phyloP scores from a whole-genome alignment of 768 basidiomycete genomes.

The Trametes punicea region DNA sequence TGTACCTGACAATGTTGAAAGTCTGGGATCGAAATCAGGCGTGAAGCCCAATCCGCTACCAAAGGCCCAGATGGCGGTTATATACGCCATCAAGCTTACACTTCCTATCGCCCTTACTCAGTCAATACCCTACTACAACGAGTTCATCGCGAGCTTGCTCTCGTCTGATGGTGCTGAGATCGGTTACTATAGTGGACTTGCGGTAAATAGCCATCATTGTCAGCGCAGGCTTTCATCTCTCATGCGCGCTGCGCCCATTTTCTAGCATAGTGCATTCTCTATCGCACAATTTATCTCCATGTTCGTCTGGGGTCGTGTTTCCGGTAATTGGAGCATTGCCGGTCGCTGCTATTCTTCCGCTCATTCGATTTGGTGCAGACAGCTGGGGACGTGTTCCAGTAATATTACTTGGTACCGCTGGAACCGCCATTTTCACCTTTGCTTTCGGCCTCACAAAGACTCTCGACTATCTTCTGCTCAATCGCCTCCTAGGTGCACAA shows the following conservation, averaged over 20 bases:
- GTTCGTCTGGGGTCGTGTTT: constrained; percentile 58
- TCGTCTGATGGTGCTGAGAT: constrained; percentile 54
- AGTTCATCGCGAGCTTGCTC: constrained; percentile 53
- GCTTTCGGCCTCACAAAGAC: constrained; percentile 57
- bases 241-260: not conserved
- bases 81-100: constrained; percentile 53
- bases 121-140: constrained; percentile 64
- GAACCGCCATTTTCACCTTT: constrained; percentile 47
- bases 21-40: not conserved
- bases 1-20: not conserved
- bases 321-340: constrained; percentile 26
- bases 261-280: constrained; percentile 57
- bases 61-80: constrained; percentile 45
- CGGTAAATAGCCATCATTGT: constrained; percentile 39
- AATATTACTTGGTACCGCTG: constrained; percentile 48
- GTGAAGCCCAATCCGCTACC: constrained; percentile 45
- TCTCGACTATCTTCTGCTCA: constrained; percentile 42
- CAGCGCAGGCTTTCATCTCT: not conserved
- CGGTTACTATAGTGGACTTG: constrained; percentile 67
- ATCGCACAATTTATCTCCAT: constrained; percentile 55
- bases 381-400: constrained; percentile 60
- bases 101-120: constrained; percentile 61
- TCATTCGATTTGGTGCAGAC: constrained; percentile 35
- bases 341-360: not conserved
- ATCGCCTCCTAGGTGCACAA: constrained; percentile 40